Conservation (phyloP, 805 yeast species). For the Candida glaebosa region DNA sequence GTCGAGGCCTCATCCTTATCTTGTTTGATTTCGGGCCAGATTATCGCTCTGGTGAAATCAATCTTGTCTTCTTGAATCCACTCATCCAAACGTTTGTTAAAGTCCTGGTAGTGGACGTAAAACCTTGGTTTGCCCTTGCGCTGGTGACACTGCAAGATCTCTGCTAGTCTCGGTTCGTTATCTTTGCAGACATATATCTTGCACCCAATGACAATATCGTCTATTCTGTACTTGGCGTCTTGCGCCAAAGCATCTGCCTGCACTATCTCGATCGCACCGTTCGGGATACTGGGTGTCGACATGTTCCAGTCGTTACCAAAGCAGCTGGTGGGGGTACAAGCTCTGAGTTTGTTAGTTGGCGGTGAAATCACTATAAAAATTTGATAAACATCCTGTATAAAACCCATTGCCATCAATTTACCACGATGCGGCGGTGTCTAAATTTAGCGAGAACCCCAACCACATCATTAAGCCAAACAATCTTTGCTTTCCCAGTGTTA, state of each 20-base stretch:
- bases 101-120: conserved; percentile 92
- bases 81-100: conserved; percentile 94
- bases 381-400: conserved; percentile 2
- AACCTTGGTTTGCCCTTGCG: conserved; percentile 76
- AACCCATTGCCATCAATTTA: too few relatives aligned
- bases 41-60: conserved; percentile 66
- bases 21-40: conserved; percentile 61
- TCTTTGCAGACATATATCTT: conserved; percentile 82
- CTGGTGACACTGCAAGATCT: conserved; percentile 70
- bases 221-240: conserved; percentile 22
- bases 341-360: too few relatives aligned
- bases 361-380: too few relatives aligned
- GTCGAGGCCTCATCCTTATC: conserved; percentile 43
- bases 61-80: conserved; percentile 79
- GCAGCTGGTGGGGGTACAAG: too few relatives aligned
- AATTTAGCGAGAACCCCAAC: too few relatives aligned
- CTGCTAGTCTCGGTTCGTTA: conserved; percentile 76
- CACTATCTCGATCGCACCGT: conserved; percentile 1
- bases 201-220: conserved; percentile 69
- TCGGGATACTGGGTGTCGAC: conserved; percentile 1
- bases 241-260: neutral
- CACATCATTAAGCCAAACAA: too few relatives aligned
- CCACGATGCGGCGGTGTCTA: neutral
- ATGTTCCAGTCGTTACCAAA: neutral
- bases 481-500: neutral